phyloP scores from a whole-genome alignment of 2,329 filamentous ascomycete genomes.

The Amesomyces nigricolor region DNA sequence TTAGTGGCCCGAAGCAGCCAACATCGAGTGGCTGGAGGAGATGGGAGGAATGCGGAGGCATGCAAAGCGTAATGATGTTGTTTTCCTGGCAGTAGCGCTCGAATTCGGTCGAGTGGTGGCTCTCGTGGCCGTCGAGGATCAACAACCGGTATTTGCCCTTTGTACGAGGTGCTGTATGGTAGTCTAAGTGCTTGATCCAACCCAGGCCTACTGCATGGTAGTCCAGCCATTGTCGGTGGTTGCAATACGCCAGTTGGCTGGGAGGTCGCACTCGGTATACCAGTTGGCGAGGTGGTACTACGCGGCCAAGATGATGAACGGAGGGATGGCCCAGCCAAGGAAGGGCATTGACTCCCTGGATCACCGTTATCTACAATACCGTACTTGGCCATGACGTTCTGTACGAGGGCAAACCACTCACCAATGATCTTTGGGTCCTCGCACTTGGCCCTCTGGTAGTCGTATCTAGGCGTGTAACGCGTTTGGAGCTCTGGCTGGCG shows the following conservation, averaged over 20 bases:
- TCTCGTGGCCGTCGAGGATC: conserved; percentile 13
- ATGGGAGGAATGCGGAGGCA: no score
- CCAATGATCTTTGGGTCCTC: no score
- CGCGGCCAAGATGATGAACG: no score
- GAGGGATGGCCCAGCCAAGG: conserved; percentile 11
- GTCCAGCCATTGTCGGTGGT: conserved; percentile 7
- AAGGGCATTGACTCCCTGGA: conserved; percentile 15
- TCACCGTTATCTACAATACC: no score
- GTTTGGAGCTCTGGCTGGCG: no score
- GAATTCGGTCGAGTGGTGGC: conserved; percentile 8
- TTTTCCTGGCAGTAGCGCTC: conserved; percentile 4
- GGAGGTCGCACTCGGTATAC: conserved; percentile 8
- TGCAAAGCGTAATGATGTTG: no score
- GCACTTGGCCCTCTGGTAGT: no score
- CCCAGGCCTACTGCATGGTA: conserved; percentile 4
- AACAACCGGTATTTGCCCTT: conserved; percentile 13
- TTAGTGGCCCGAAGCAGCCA: no score
- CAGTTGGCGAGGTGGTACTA: conserved; percentile 15
- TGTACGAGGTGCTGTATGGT: background rate
- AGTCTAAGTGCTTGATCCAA: conserved; percentile 11
- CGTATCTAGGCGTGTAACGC: no score
- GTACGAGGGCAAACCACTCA: no score
- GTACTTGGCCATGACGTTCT: no score
- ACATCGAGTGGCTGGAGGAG: conserved; percentile 2
- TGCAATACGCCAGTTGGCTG: conserved; percentile 6